Conservation (phyloP, 257 asterid genomes). For the Voacanga thouarsii region DNA sequence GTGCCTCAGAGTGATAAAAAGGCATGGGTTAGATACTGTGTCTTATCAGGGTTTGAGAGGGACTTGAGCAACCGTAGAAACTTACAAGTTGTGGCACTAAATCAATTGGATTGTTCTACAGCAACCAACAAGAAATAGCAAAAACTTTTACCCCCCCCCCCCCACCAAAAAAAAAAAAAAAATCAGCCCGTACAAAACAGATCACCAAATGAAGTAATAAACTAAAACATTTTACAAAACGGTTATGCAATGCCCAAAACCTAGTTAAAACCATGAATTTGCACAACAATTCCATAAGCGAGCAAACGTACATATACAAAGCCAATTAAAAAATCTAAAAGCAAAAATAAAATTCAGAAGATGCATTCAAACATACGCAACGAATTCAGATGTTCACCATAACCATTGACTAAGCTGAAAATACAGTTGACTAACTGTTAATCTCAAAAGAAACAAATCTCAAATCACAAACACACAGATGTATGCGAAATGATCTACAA, state of each 20-base stretch:
- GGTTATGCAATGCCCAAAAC: neutral
- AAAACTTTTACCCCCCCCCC: neutral
- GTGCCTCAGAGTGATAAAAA: constrained; percentile 18
- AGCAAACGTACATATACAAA: neutral
- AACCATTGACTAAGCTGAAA: neutral
- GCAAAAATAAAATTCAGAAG: neutral
- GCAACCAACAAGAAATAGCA: neutral
- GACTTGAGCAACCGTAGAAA: constrained; percentile 36
- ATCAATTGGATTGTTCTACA: no score
- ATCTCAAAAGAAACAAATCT: constrained; percentile 3
- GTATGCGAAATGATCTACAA: neutral
- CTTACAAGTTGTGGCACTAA: constrained; percentile 50
- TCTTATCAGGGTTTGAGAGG: constrained; percentile 33
- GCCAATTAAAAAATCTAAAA: neutral
- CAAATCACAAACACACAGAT: neutral
- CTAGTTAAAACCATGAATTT: neutral
- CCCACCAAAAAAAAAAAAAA: neutral
- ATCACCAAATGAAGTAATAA: neutral
- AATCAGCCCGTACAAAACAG: neutral
- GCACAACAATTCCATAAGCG: neutral
- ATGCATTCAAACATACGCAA: neutral
- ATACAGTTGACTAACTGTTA: constrained; percentile 3
- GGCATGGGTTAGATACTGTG: constrained; percentile 29
- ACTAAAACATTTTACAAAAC: neutral
- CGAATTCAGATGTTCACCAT: neutral